Evolutionary conservation across 768 basidiomycete species (phyloP).

Genomic region (Russula lepida): DNA sequence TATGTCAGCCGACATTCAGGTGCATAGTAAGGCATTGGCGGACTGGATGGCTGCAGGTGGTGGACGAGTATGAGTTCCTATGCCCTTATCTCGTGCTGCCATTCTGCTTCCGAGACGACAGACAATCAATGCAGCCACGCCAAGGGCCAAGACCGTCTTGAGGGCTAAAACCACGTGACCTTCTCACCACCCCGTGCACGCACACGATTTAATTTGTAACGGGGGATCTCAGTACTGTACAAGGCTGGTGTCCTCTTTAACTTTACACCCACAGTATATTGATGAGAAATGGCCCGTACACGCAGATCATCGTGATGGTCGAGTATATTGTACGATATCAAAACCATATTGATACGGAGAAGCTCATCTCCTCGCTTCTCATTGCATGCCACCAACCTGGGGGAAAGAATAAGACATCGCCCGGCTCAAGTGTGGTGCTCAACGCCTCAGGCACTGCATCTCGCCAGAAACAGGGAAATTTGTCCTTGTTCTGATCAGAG

Average conservation of each 20-base stretch:
- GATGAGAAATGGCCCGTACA: neutral
- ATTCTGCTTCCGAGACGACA: conserved; percentile 1
- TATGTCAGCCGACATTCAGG: conserved; percentile 4
- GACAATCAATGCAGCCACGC: neutral
- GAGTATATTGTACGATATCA: conserved; percentile 28
- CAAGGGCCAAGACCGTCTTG: neutral
- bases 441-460: conserved; percentile 52
- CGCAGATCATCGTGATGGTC: neutral
- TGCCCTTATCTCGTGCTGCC: conserved; percentile 1
- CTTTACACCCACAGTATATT: neutral
- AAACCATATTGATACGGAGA: conserved; percentile 91
- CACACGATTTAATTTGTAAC: too few species aligned
- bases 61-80: conserved; percentile 5
- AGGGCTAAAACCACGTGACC: neutral
- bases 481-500: conserved; percentile 23
- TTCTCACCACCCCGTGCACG: neutral
- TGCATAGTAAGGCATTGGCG: neutral
- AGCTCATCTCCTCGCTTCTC: conserved; percentile 73
- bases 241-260: neutral
- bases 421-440: conserved; percentile 59
- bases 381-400: conserved; percentile 94
- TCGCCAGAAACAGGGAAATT: conserved; percentile 46
- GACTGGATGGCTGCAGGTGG: conserved; percentile 5
- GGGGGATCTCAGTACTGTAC: neutral
- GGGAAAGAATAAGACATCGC: conserved; percentile 85